Base-by-base conservation (phyloP, 2,329 filamentous ascomycete genomes). In the Ceratocystis albifundus region DNA sequence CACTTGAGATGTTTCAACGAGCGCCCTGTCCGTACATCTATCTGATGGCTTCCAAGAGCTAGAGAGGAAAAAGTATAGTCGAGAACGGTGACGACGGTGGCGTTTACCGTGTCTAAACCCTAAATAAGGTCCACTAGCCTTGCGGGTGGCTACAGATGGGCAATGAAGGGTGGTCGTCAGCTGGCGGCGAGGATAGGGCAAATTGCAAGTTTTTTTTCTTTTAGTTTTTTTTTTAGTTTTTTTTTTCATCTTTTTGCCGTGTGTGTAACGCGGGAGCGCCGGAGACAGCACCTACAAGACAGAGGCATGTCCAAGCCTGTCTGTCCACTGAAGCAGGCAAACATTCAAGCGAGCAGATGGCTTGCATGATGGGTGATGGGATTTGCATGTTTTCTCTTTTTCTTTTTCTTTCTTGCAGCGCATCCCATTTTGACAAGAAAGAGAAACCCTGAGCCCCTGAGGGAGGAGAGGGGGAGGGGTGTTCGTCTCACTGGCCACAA, bases 401-500 rank as follows among this genome's bases (percentile, higher is more conserved):
- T 22, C n/a, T 53, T 36, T 53, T 53, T 22, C n/a, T 53, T 36
- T 53, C 20, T 28, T 12, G 32, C 10, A 53, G 48, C 53, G 12
- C 17, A 17, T 28, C 53, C 32, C 32, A 36, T 30, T 32, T 57
- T 32, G 28, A 59, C 53, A 59, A 59, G 12, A 59, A 59, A 30
- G 53, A 59, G 25, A 32, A 8, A 32, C 28, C 53, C 15, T 32
- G 28, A 59, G 28, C 53, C 53, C 53, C 53, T 59, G 28, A 50
- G 46, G 46, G 17, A 53, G 20, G 17, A 36, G 28, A 50, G 46
- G 46, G 17, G 28, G 20, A 5, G 48, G 12, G 48, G 48, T 53
- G 53, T 59, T 59, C 53, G 53, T 59, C 53, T 59, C 53, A 59
- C 17, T 36, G 53, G 53, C 25, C 53, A 32, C 28, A 59, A 48